Conservation (phyloP, 2,329 filamentous ascomycete species). For the Aureobasidium musti region DNA sequence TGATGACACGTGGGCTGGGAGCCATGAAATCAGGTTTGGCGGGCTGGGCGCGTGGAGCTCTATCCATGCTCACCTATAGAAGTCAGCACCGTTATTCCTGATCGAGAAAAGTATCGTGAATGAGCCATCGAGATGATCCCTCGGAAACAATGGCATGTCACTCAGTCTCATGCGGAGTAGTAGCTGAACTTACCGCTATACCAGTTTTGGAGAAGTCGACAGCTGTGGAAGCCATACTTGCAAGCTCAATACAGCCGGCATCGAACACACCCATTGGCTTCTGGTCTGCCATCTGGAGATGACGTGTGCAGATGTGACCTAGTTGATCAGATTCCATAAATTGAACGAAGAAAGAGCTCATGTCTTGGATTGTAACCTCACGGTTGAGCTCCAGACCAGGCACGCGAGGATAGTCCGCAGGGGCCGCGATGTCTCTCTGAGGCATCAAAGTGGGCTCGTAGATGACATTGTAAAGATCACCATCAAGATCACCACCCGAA, state of each 20-base stretch:
- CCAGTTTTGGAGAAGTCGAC: conserved; percentile 58
- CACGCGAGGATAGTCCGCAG: conserved; percentile 70
- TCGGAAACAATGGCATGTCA: too few relatives aligned
- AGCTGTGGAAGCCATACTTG: conserved; percentile 44
- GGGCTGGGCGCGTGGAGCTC: conserved; percentile 46
- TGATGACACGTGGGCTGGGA: conserved; percentile 48
- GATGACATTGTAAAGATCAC: conserved; percentile 78
- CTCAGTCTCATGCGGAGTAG: too few relatives aligned
- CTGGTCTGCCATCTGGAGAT: conserved; percentile 48
- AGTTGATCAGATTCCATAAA: conserved; percentile 63
- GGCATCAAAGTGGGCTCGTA: conserved; percentile 63
- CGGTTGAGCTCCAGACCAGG: conserved; percentile 61
- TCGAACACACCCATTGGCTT: conserved; percentile 27
- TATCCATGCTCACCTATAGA: conserved; percentile 49
- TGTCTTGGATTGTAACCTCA: conserved; percentile 63
- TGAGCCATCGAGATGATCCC: too few relatives aligned
- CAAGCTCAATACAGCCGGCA: conserved; percentile 37
- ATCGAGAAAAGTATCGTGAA: too few relatives aligned
- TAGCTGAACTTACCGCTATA: conserved; percentile 49
- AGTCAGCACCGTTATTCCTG: not conserved
- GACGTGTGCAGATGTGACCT: conserved; percentile 46
- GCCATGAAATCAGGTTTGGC: conserved; percentile 59
- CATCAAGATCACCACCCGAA: conserved; percentile 80
- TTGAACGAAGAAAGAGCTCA: conserved; percentile 77
- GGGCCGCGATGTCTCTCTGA: conserved; percentile 45